Conservation (phyloP, 441 rosid species). For the Adansonia gregorii region DNA sequence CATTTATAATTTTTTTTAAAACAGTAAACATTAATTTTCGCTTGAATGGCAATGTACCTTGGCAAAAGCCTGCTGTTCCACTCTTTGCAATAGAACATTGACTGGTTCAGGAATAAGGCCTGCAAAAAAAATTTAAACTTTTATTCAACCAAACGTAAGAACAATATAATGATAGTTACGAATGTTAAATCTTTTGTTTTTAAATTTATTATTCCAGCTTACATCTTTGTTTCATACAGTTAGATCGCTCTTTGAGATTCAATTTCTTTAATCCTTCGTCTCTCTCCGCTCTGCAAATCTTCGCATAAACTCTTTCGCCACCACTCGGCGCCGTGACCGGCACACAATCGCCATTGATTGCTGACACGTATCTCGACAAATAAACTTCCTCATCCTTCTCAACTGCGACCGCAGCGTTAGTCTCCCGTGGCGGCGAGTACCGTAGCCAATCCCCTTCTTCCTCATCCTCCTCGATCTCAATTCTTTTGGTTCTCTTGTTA, state of each 20-base stretch:
- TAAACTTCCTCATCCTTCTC: conserved; percentile 49
- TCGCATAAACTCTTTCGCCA: conserved; percentile 89
- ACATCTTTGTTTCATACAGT: conserved; percentile 42
- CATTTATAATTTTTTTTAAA: neutral
- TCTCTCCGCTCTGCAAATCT: conserved; percentile 54
- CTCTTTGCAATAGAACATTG: conserved; percentile 64
- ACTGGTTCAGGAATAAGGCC: conserved; percentile 77
- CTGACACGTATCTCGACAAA: conserved; percentile 68
- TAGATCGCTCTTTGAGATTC: conserved; percentile 46
- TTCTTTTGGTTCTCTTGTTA: conserved; percentile 58
- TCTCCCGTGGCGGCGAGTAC: conserved; percentile 49
- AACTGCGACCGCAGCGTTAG: conserved; percentile 35
- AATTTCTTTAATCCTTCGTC: conserved; percentile 49
- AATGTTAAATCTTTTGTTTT: neutral
- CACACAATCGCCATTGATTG: conserved; percentile 81
- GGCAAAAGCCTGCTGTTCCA: conserved; percentile 77
- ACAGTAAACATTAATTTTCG: neutral
- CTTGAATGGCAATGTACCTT: conserved; percentile 49
- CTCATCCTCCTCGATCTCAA: conserved; percentile 15
- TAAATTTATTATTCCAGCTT: neutral
- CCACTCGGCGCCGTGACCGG: conserved; percentile 85
- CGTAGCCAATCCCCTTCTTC: conserved; percentile 70
- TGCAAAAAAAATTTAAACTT: conserved; percentile 35
- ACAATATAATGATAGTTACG: neutral
- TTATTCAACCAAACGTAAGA: neutral